phyloP scores from a whole-genome alignment of 1,284 basidiomycete genomes.

The Trichosporon sp. region DNA sequence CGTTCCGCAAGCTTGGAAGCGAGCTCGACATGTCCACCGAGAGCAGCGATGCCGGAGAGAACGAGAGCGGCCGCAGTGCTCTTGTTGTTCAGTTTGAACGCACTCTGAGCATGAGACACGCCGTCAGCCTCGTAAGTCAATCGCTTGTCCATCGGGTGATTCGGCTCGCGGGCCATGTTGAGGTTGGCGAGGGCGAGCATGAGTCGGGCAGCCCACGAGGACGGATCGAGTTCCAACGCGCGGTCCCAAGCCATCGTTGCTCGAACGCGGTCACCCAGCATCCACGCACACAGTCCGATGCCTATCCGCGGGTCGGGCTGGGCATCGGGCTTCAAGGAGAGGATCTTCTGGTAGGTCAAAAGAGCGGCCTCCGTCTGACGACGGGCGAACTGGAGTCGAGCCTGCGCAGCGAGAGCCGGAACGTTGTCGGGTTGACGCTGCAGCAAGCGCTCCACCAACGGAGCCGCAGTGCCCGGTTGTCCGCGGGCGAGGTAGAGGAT shows the following conservation, averaged over 20 bases:
- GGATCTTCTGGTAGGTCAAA: conserved; percentile 74
- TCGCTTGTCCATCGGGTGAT: conserved; percentile 48
- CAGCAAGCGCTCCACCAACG: conserved; percentile 77
- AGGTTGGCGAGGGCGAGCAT: conserved; percentile 77
- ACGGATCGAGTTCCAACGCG: conserved; percentile 59
- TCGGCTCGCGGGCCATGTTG: conserved; percentile 68
- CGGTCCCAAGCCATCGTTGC: conserved; percentile 84
- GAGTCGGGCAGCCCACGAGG: conserved; percentile 68
- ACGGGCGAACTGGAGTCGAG: conserved; percentile 73
- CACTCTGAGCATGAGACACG: conserved; percentile 33
- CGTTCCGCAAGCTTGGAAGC: conserved; percentile 87
- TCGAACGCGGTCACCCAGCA: conserved; percentile 69
- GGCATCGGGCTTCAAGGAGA: conserved; percentile 69
- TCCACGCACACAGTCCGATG: conserved; percentile 86
- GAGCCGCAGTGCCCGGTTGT: conserved; percentile 69
- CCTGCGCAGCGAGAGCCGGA: conserved; percentile 54
- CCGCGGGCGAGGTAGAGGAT: conserved; percentile 75
- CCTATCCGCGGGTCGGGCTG: conserved; percentile 86
- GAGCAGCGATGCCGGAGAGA: conserved; percentile 32
- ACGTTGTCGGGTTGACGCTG: conserved; percentile 73
- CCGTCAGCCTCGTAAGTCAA: conserved; percentile 33
- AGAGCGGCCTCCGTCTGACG: conserved; percentile 73
- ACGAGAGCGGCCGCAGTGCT: conserved; percentile 37
- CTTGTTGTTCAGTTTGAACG: conserved; percentile 44
- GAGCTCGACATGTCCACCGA: conserved; percentile 50